Evolutionary conservation across 352 stramenopile genomes (phyloP).

Genomic region (Globisporangium paroecandrum): DNA sequence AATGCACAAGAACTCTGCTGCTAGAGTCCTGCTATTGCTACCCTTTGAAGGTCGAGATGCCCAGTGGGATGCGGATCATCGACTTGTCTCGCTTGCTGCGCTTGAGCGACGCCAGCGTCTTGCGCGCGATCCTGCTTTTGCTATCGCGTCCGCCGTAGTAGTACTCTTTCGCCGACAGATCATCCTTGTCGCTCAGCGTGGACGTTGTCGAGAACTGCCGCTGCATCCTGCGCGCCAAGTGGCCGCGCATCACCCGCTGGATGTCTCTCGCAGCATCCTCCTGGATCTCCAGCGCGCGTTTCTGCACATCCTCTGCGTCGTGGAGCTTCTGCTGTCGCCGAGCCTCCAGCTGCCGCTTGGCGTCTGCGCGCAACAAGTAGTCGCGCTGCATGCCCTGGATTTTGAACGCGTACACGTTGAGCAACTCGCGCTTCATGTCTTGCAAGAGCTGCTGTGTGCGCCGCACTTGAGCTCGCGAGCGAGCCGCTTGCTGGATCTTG

Average conservation of each 20-base stretch:
- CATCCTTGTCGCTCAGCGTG: constrained; percentile 27
- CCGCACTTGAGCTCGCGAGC: constrained; percentile 33
- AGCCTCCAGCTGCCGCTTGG: constrained; percentile 28
- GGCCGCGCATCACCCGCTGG: constrained; percentile 38
- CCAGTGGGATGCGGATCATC: constrained; percentile 23
- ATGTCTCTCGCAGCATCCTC: constrained; percentile 36
- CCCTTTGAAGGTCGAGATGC: not conserved
- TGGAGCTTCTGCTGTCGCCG: constrained; percentile 23
- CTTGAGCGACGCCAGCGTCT: constrained; percentile 25
- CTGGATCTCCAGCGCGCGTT: constrained; percentile 14
- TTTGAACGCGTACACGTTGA: constrained; percentile 36
- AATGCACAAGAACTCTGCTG: not conserved
- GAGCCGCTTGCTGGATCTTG: constrained; percentile 47
- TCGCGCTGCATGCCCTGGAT: constrained; percentile 34
- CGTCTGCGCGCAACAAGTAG: constrained; percentile 31
- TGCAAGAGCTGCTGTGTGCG: constrained; percentile 39
- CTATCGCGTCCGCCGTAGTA: constrained; percentile 15
- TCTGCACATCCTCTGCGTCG: constrained; percentile 22
- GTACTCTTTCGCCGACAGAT: constrained; percentile 22
- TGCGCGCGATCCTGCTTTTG: constrained; percentile 17
- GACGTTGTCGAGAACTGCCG: constrained; percentile 32
- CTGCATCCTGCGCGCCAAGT: constrained; percentile 32
- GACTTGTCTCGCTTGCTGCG: constrained; percentile 43
- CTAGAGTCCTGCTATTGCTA: not conserved
- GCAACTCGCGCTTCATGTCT: constrained; percentile 26